These are phyloP conservation scores for Seiridium unicorne DNA, from an alignment of 2,329 filamentous ascomycete genomes.

Conservation along the genomic window DNA sequence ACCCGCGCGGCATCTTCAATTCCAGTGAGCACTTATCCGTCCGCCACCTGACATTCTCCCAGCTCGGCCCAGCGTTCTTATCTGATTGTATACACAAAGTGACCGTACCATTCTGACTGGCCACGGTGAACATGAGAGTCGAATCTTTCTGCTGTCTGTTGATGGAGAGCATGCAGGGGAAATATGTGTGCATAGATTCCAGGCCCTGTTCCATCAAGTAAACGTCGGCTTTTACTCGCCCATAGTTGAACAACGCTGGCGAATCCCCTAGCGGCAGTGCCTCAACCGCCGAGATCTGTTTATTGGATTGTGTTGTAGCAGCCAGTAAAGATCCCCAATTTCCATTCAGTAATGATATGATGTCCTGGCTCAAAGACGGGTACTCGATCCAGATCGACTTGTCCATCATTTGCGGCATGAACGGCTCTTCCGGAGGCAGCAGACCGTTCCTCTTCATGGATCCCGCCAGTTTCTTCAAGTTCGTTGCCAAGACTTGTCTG, in stretches of 20 bases:
- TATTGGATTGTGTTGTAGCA: slow-evolving; percentile 44
- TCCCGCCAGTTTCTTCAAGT: slow-evolving; percentile 70
- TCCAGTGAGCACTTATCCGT: slow-evolving; percentile 64
- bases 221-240: slow-evolving; percentile 71
- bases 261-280: slow-evolving; percentile 78
- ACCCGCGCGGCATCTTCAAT: slow-evolving; percentile 72
- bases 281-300: slow-evolving; percentile 57
- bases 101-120: slow-evolving; percentile 76
- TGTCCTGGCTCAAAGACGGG: slow-evolving; percentile 69
- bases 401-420: slow-evolving; percentile 76
- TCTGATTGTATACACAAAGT: slow-evolving; percentile 72
- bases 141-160: slow-evolving; percentile 68
- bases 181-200: slow-evolving; percentile 64
- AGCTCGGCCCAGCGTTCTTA: slow-evolving; percentile 67
- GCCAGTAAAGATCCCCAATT: slow-evolving; percentile 49
- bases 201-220: slow-evolving; percentile 72
- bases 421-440: slow-evolving; percentile 66
- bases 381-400: slow-evolving; percentile 81
- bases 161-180: slow-evolving; percentile 75
- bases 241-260: slow-evolving; percentile 72
- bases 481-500: slow-evolving; percentile 57
- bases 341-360: slow-evolving; percentile 68
- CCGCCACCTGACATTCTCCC: slow-evolving; percentile 82
- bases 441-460: slow-evolving; percentile 85
- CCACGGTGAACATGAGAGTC: slow-evolving; percentile 69